phyloP scores from a whole-genome alignment of 768 basidiomycete species.

The Rhizopogon salebrosus region DNA sequence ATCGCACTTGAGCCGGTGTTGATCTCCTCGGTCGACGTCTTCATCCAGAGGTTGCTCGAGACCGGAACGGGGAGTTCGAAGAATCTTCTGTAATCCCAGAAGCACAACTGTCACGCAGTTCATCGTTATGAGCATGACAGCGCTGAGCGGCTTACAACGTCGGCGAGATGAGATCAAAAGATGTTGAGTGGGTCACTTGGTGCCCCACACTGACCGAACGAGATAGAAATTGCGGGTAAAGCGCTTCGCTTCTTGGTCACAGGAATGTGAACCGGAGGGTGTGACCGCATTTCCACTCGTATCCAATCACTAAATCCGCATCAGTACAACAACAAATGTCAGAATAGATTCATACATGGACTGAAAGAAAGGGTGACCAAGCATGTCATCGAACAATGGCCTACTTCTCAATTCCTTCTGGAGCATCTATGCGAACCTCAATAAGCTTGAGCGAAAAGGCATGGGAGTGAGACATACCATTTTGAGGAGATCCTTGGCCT shows the following conservation, averaged over 20 bases:
- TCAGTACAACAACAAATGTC: not conserved
- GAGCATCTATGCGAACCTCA: constrained; percentile 6
- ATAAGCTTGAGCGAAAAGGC: not conserved
- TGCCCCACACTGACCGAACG: not conserved
- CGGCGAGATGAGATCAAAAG: constrained; percentile 1
- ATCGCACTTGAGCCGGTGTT: not conserved
- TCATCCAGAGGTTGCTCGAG: not conserved
- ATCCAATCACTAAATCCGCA: constrained; percentile 2
- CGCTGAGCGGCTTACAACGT: not conserved
- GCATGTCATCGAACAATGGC: constrained; percentile 6
- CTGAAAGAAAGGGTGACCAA: constrained; percentile 4
- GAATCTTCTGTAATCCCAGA: not conserved
- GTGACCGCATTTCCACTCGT: not conserved
- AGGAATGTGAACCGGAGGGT: not conserved
- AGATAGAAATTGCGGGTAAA: not conserved
- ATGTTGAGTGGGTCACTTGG: constrained; percentile 4
- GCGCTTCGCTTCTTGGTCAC: not conserved
- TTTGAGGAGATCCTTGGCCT: constrained; percentile 1
- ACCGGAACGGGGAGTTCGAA: not conserved
- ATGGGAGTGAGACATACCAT: not conserved
- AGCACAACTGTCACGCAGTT: not conserved
- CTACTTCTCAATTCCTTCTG: constrained; percentile 1
- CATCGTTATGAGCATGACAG: not conserved
- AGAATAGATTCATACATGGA: constrained; percentile 1
- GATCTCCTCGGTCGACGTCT: not conserved